Percentiles rank a stretch among this genome's conserved stretches.
Evolutionary conservation across 2,329 filamentous ascomycete genomes (phyloP).

Genomic region (Aspergillus sp.): DNA sequence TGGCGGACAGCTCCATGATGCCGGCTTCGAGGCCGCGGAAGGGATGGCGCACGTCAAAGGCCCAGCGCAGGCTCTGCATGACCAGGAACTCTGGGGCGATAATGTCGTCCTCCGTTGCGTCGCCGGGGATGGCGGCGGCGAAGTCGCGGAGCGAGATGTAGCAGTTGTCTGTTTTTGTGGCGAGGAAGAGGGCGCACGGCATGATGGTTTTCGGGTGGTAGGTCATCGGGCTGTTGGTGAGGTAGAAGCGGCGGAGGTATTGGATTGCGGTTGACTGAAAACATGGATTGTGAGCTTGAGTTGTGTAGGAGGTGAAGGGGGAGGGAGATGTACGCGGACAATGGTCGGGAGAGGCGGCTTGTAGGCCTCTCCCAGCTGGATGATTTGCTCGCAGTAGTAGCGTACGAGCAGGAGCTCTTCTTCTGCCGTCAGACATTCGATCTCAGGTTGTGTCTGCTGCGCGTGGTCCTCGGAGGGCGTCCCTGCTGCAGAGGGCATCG

Average conservation of each 20-base stretch:
- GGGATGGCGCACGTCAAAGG: conserved; percentile 89
- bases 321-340: conserved; percentile 52
- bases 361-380: conserved; percentile 60
- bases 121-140: conserved; percentile 66
- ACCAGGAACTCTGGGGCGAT: conserved; percentile 90
- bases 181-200: conserved; percentile 87
- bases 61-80: conserved; percentile 88
- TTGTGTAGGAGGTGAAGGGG: neutral
- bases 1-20: conserved; percentile 74
- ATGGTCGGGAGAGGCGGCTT: conserved; percentile 56
- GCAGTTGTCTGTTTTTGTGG: conserved; percentile 85
- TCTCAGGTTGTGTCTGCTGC: conserved; percentile 43
- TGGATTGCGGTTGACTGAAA: conserved; percentile 73
- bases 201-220: conserved; percentile 89
- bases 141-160: conserved; percentile 69
- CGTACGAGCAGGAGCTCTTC: conserved; percentile 82
- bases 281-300: neutral
- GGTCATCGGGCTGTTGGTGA: conserved; percentile 93
- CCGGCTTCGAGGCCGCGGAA: conserved; percentile 84
- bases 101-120: conserved; percentile 75
- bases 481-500: conserved; percentile 30
- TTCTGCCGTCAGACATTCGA: conserved; percentile 77
- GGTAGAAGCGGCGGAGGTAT: conserved; percentile 91
- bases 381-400: conserved; percentile 68
- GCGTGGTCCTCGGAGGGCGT: conserved; percentile 30